Evolutionary conservation across 1,284 basidiomycete genomes (phyloP).

Genomic region (Sporisorium graminicola): DNA sequence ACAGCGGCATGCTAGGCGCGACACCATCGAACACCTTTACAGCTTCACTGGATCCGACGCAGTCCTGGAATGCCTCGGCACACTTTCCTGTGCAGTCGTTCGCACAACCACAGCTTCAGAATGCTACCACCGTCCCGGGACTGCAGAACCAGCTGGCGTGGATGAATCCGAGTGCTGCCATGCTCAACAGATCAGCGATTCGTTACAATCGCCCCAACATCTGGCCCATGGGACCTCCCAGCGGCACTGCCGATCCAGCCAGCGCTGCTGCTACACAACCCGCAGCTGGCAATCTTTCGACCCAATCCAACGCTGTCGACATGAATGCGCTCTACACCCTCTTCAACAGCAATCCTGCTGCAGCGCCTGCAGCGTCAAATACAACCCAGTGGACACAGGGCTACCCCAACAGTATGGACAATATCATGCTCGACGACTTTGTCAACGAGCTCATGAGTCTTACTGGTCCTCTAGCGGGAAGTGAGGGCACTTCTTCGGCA

Average conservation of each 20-base stretch:
- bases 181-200: conserved; percentile 25
- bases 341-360: conserved; percentile 21
- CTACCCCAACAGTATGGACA: conserved; percentile 43
- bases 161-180: conserved; percentile 27
- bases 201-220: conserved; percentile 47
- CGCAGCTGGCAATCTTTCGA: conserved; percentile 8
- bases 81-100: conserved; percentile 33
- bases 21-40: background rate
- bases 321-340: conserved; percentile 29
- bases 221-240: conserved; percentile 29
- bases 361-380: conserved; percentile 4
- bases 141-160: conserved; percentile 43
- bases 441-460: conserved; percentile 54
- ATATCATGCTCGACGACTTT: conserved; percentile 58
- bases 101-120: conserved; percentile 18
- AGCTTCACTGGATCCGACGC: conserved; percentile 24
- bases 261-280: conserved; percentile 3
- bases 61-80: conserved; percentile 22
- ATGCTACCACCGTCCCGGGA: conserved; percentile 7
- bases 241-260: conserved; percentile 3
- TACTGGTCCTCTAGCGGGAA: conserved; percentile 36
- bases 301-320: conserved; percentile 23
- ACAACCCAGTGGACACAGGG: conserved; percentile 27
- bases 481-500: conserved; percentile 14
- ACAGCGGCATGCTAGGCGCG: background rate